Percentiles rank a stretch among this genome's conserved stretches.
These are phyloP conservation scores for Cyclostephanos invisitatus DNA, from an alignment of 108 stramenopile species.

Conservation along the genomic window DNA sequence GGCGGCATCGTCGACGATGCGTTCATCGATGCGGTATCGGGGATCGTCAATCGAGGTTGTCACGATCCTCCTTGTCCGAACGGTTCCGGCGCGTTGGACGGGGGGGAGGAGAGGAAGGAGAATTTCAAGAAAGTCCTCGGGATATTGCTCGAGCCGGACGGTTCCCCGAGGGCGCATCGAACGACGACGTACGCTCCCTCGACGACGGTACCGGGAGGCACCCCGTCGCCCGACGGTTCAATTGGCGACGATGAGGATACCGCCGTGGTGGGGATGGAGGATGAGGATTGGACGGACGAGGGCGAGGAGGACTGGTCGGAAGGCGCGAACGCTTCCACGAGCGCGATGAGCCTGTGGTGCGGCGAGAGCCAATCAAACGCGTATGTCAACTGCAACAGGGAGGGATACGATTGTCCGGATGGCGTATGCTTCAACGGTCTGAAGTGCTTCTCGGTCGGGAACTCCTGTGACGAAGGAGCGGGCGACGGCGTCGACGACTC, in stretches of 20 bases:
- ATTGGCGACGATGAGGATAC: not conserved
- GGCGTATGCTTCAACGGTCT: constrained; percentile 33
- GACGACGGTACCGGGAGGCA: not conserved
- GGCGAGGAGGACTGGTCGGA: constrained; percentile 33
- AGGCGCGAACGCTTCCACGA: not conserved
- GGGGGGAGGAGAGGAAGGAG: constrained; percentile 36
- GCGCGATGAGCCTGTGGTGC: constrained; percentile 30
- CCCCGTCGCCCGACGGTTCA: not conserved
- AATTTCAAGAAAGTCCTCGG: constrained; percentile 36
- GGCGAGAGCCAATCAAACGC: constrained; percentile 32
- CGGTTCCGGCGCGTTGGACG: constrained; percentile 31
- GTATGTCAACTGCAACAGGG: constrained; percentile 26
- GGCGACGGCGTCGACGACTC: not conserved
- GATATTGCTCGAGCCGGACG: constrained; percentile 16
- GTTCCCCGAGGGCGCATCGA: not conserved
- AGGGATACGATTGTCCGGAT: constrained; percentile 37
- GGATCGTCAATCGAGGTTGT: constrained; percentile 36
- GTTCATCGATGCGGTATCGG: constrained; percentile 43
- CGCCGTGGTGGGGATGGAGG: not conserved
- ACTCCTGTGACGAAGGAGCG: not conserved
- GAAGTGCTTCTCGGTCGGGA: constrained; percentile 36
- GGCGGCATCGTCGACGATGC: constrained; percentile 25
- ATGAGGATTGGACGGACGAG: not conserved
- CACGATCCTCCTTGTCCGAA: constrained; percentile 18
- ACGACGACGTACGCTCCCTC: not conserved